Evolutionary conservation across 2,329 filamentous ascomycete genomes (phyloP).

Genomic region (Aspergillus proliferans): DNA sequence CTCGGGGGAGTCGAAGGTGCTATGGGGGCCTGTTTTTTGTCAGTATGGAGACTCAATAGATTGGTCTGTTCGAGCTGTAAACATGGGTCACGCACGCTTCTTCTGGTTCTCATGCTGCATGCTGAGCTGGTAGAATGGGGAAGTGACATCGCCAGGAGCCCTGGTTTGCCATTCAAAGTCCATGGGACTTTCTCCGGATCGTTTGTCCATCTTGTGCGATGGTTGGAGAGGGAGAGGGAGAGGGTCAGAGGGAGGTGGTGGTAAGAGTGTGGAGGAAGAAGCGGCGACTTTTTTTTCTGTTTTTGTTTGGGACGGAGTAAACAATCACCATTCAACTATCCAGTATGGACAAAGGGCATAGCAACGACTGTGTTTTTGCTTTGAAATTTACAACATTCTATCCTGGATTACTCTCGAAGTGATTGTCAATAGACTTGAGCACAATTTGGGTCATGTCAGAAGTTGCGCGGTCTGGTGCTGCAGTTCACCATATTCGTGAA

Average conservation of each 20-base stretch:
- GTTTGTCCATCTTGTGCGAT: conserved; percentile 28
- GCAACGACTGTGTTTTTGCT: neutral
- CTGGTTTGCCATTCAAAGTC: conserved; percentile 46
- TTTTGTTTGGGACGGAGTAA: conserved; percentile 1
- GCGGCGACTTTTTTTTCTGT: neutral
- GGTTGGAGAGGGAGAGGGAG: conserved; percentile 3
- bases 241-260: conserved; percentile 4
- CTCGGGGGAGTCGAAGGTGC: conserved; percentile 40
- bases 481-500: too few relatives aligned
- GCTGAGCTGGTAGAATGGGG: conserved; percentile 44
- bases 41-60: neutral
- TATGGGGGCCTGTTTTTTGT: conserved; percentile 30
- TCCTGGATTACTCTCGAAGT: neutral
- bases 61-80: neutral
- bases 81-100: conserved; percentile 34
- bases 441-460: too few relatives aligned
- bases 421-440: too few relatives aligned
- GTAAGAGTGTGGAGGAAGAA: conserved; percentile 18
- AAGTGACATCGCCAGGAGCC: conserved; percentile 40
- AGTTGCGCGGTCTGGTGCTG: too few relatives aligned
- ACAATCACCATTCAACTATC: neutral
- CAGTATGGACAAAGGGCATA: neutral
- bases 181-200: conserved; percentile 44
- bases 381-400: neutral
- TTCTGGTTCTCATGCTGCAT: conserved; percentile 36